Evolutionary conservation across 1,284 basidiomycete species (phyloP).

Genomic region (Trametes versicolor): DNA sequence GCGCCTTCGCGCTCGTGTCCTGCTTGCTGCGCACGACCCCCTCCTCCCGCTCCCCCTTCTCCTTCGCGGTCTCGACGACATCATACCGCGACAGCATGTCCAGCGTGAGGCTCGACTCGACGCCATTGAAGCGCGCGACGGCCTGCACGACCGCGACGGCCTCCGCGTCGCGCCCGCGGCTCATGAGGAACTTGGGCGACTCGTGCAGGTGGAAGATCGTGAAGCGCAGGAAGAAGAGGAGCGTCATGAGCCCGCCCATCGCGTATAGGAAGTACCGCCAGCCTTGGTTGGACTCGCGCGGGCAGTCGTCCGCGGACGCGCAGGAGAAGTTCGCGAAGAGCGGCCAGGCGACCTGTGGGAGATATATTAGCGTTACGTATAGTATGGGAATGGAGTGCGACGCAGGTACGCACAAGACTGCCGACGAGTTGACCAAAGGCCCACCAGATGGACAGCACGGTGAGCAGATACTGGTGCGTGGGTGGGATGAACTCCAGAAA

Average conservation of each 20-base stretch:
- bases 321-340: slow-evolving; percentile 73
- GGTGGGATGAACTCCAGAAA: slow-evolving; percentile 76
- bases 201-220: slow-evolving; percentile 80
- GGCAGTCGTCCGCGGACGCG: slow-evolving; percentile 48
- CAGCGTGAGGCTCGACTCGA: slow-evolving; percentile 55
- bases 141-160: slow-evolving; percentile 76
- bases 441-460: slow-evolving; percentile 74
- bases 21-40: slow-evolving; percentile 30
- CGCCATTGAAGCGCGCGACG: slow-evolving; percentile 77
- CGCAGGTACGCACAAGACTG: slow-evolving; percentile 55
- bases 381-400: too few species aligned
- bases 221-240: slow-evolving; percentile 75
- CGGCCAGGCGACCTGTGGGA: slow-evolving; percentile 66
- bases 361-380: not conserved
- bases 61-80: too few species aligned
- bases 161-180: slow-evolving; percentile 73
- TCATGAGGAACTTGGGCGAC: slow-evolving; percentile 81
- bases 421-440: slow-evolving; percentile 68
- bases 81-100: slow-evolving; percentile 63
- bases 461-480: slow-evolving; percentile 70
- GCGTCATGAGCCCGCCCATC: slow-evolving; percentile 69
- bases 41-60: slow-evolving; percentile 30
- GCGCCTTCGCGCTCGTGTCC: slow-evolving; percentile 49
- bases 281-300: slow-evolving; percentile 64
- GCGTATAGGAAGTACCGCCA: slow-evolving; percentile 79